Conservation (phyloP, 1,139 yeast species). For the Suhomyces panamericanus region DNA sequence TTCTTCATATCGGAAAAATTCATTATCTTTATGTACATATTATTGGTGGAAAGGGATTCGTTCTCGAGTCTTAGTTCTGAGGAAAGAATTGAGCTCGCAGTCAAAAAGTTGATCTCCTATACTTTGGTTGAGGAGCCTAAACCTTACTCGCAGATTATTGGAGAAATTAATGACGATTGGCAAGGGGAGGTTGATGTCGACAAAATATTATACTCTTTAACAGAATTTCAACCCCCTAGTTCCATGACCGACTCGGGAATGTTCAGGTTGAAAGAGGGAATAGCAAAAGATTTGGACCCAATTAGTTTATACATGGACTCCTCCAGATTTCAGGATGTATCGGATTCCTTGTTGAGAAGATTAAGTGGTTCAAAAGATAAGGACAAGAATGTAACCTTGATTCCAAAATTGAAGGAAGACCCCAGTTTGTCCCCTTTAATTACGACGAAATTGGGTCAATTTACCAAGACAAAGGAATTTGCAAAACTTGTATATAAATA, state of each 20-base stretch:
- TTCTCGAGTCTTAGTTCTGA: conserved; percentile 34
- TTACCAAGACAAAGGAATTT: conserved; percentile 53
- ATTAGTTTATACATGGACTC: conserved; percentile 38
- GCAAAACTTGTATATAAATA: conserved; percentile 59
- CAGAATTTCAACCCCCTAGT: conserved; percentile 44
- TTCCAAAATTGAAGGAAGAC: conserved; percentile 21
- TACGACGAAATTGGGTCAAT: conserved; percentile 44
- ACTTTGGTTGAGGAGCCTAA: conserved; percentile 53
- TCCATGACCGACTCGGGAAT: conserved; percentile 43
- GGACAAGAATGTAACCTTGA: conserved; percentile 44
- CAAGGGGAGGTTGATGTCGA: conserved; percentile 40
- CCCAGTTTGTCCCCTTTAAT: conserved; percentile 27
- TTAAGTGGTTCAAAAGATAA: conserved; percentile 31
- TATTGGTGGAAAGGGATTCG: conserved; percentile 54
- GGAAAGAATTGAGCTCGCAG: conserved; percentile 26
- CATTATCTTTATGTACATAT: conserved; percentile 53
- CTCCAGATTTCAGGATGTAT: conserved; percentile 34
- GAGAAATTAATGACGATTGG: conserved; percentile 36
- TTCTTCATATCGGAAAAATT: conserved; percentile 52
- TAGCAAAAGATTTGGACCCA: conserved; percentile 38
- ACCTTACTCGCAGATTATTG: conserved; percentile 51
- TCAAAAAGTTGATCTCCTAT: conserved; percentile 45
- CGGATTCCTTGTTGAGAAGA: conserved; percentile 32
- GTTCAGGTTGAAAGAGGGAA: conserved; percentile 46
- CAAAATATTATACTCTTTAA: conserved; percentile 36